Evolutionary conservation across 2,329 filamentous ascomycete genomes (phyloP), one percentile per base, ranked within the genome.

Genomic region (Diaporthe sp.): DNA sequence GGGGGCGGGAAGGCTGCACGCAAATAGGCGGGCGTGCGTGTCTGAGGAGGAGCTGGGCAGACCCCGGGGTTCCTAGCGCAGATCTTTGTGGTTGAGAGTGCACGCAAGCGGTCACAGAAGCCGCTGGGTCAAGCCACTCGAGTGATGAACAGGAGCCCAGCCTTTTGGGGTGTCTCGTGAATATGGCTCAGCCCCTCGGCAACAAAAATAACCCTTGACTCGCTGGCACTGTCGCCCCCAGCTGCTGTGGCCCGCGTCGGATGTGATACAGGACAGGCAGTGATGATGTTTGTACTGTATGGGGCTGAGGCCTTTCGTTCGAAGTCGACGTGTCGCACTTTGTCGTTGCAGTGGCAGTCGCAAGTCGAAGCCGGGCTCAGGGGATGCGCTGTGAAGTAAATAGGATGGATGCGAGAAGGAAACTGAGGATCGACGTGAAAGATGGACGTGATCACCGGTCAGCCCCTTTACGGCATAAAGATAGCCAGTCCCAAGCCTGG

Each of bases 131-230:
- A 73, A 73, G 58, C 71, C 57, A 73, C 46, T 62, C 46, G 60
- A 73, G 58, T 62, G 71, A 73, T 34, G 71, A 72, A 51, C 28
- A 49, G 57, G 42, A 72, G 70, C 70, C 55, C 39, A 72, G 70
- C 44, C 31, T 72, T 72, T 72, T 60, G 70, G 53, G 31, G 70
- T 60, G 70, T 65, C 71, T 65, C 58, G 58, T 55, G 58, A 73
- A 62, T 22, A 53, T 73, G 71, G 75, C 75, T 74, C 75, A 76
- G 75, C 71, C 71, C 67, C 75, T 60, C 62, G 57, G 62, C 61
- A 62, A 60, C 53, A 28, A 42, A 34, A 71, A 55, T 42, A 49
- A 70, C 22, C 73, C 62, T 60, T 70, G 65, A 57, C 28, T 51
- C 25, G 62, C 55, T 39, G 49, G 31, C 28, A 39, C 42, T 42